Conservation (phyloP, 768 basidiomycete species). For the Lactifluus piperatus region DNA sequence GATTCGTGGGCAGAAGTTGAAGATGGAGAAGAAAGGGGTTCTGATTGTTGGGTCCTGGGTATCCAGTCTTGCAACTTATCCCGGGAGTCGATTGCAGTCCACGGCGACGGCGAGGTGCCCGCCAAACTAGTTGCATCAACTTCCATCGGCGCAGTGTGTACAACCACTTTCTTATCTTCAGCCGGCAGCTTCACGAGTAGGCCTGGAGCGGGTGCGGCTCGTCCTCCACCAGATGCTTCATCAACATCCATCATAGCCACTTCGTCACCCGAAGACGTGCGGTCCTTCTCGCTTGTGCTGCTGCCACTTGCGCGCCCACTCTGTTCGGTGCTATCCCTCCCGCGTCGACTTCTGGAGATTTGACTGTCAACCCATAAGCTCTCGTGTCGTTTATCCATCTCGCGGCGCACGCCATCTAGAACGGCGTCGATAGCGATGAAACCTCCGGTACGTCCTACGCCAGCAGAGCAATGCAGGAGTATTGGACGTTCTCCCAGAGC, state of each 20-base stretch:
- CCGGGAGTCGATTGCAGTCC: not conserved
- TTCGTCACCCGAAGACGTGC: constrained; percentile 20
- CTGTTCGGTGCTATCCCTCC: constrained; percentile 11
- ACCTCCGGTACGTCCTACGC: constrained; percentile 90
- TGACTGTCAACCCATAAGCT: constrained; percentile 23
- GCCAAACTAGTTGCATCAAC: constrained; percentile 8
- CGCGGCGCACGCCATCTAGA: constrained; percentile 62
- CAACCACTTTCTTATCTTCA: constrained; percentile 7
- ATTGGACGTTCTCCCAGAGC: constrained; percentile 52
- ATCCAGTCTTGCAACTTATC: constrained; percentile 11
- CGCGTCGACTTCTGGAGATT: constrained; percentile 10
- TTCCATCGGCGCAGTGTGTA: constrained; percentile 11
- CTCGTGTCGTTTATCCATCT: constrained; percentile 37
- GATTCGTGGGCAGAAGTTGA: constrained; percentile 6
- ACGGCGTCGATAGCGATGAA: constrained; percentile 86
- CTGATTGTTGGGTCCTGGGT: constrained; percentile 3
- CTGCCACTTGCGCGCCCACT: constrained; percentile 19
- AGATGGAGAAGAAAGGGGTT: constrained; percentile 12
- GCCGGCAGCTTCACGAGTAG: constrained; percentile 12
- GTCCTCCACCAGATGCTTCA: constrained; percentile 17
- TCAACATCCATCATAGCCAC: constrained; percentile 27
- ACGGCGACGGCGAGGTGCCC: constrained; percentile 6
- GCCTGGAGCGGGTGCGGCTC: constrained; percentile 1
- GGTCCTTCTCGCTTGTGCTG: constrained; percentile 18
- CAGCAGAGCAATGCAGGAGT: constrained; percentile 85